Percentiles rank a stretch among this genome's conserved stretches.
phyloP scores from a whole-genome alignment of 371 early-diverging fungal genomes.

The Rhizopus microsporus region DNA sequence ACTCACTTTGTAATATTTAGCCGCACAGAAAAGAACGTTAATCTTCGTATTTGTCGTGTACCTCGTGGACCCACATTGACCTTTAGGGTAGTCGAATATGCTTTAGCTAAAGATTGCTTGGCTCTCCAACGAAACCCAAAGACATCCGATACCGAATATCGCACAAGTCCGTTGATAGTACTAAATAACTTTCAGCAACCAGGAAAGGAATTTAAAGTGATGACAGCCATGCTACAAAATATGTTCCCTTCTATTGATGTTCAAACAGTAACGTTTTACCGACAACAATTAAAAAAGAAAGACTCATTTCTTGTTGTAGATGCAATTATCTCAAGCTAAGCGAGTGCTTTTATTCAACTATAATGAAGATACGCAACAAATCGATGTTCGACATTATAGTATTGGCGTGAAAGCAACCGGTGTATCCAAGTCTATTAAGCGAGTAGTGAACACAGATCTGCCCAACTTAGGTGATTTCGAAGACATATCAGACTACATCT shows the following conservation, averaged over 20 bases:
- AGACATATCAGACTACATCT: slow-evolving; percentile 92
- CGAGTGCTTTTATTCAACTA: slow-evolving; percentile 92
- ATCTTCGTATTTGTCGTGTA: slow-evolving; percentile 82
- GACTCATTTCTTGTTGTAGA: slow-evolving; percentile 39
- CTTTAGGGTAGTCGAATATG: slow-evolving; percentile 86
- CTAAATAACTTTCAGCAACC: slow-evolving; percentile 89
- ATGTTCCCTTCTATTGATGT: slow-evolving; percentile 96
- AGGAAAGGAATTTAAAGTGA: slow-evolving; percentile 83
- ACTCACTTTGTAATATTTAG: slow-evolving; percentile 90
- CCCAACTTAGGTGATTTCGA: slow-evolving; percentile 80
- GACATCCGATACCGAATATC: slow-evolving; percentile 77
- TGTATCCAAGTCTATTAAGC: slow-evolving; percentile 88
- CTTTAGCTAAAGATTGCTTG: slow-evolving; percentile 83
- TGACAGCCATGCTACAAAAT: slow-evolving; percentile 94
- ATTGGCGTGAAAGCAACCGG: slow-evolving; percentile 88
- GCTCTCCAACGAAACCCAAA: slow-evolving; percentile 81
- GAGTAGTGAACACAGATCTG: slow-evolving; percentile 72
- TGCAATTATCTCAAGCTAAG: slow-evolving; percentile 85
- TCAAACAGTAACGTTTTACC: slow-evolving; percentile 60
- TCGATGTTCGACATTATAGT: slow-evolving; percentile 92
- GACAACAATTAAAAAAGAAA: not conserved
- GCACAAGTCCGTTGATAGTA: slow-evolving; percentile 83
- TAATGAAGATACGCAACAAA: slow-evolving; percentile 77
- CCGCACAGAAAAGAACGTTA: slow-evolving; percentile 78
- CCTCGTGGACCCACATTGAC: slow-evolving; percentile 95